Evolutionary conservation across 2,329 filamentous ascomycete species (phyloP), one percentile per base, ranked within the genome.

Genomic region (Xylariaceae sp.): DNA sequence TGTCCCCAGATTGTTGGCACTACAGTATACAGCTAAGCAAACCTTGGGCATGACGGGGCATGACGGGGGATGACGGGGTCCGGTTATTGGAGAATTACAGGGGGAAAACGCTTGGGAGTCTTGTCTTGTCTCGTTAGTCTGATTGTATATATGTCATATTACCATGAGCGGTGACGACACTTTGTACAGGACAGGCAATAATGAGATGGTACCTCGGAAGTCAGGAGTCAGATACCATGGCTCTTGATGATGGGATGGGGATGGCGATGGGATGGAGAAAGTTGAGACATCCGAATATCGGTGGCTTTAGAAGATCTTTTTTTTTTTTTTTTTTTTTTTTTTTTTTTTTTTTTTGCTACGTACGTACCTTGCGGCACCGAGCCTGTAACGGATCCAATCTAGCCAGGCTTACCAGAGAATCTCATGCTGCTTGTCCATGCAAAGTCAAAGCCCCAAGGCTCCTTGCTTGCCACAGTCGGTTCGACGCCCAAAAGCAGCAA

Each of bases 361-460:
- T 63, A 60, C 66, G 65, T 68, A 68, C 61, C 62, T 65, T 62
- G 62, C 61, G 61, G 58, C 60, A 60, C 56, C 50, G 59, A 58
- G 61, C 62, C 58, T 53, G 56, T 50, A 63, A 53, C 58, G 47
- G 27, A 59, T 45, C 43, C n/a, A 32, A 31, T 31, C 35, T 41
- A 54, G 48, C 47, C 50, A 58, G 47, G 53, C 60, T 61, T 62
- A 62, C 60, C 49, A 60, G 55, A 19, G 1, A 19, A 50, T 60
- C 44, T 48, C 45, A 44, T 31, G 11, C 43, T 27, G 29, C n/a
- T 19, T 11, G 19, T 41, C 41, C 12, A 47, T 51, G 55, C 51
- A 56, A 54, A 51, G 19, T 19, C 19, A 19, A 19, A 19, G 19
- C 19, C 19, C 19, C 19, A 19, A 19, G 19, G 19, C 43, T 50